phyloP scores from a whole-genome alignment of 1,284 basidiomycete species.

The Ganoderma lucidum region DNA sequence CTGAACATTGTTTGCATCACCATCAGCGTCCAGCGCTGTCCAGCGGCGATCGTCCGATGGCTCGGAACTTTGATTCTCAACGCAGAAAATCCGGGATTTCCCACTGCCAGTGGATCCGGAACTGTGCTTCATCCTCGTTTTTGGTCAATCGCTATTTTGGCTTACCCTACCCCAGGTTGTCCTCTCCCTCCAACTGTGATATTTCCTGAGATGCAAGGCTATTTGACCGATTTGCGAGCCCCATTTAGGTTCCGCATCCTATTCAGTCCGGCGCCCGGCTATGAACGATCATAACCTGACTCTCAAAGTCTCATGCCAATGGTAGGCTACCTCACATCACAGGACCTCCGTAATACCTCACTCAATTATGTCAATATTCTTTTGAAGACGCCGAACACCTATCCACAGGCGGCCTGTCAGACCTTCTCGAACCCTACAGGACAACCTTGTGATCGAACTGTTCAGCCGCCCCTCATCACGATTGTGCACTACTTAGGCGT shows the following conservation, averaged over 20 bases:
- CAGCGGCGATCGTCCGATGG: background rate
- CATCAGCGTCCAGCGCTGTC: background rate
- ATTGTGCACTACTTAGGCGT: background rate
- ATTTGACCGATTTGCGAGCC: background rate
- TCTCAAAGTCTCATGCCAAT: background rate
- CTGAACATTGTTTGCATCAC: background rate
- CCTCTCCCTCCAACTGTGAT: too few relatives aligned
- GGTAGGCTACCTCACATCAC: background rate
- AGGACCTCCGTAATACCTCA: background rate
- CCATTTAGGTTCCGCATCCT: background rate
- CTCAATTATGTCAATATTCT: background rate
- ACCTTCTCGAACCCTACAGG: background rate
- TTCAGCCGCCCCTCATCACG: background rate
- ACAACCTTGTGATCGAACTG: background rate
- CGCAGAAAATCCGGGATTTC: background rate
- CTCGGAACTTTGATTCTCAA: background rate
- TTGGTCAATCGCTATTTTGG: background rate
- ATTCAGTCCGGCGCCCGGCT: background rate
- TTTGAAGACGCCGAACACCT: background rate
- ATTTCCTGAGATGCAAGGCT: too few relatives aligned
- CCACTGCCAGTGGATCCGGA: background rate
- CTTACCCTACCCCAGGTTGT: background rate
- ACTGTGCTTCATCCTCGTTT: background rate
- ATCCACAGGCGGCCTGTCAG: background rate
- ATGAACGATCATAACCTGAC: background rate